A percentile compares a stretch with the other conserved stretches of the same genome.
Evolutionary conservation across 1,284 basidiomycete species (phyloP).

Genomic region (Ceratobasidium sp.): DNA sequence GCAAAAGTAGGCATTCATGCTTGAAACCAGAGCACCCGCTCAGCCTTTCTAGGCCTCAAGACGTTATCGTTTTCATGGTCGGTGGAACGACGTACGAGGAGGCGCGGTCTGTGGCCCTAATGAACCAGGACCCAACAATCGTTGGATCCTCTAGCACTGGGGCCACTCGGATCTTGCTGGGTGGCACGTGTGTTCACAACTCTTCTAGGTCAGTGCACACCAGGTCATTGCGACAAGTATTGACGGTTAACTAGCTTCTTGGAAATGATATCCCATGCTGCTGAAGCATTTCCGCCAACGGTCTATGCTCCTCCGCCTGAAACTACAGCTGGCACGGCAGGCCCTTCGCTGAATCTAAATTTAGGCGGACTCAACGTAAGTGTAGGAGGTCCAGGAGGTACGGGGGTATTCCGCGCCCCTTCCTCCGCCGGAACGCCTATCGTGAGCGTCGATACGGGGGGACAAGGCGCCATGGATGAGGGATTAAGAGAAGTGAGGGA

Average conservation of each 20-base stretch:
- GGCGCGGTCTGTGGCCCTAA: constrained; percentile 77
- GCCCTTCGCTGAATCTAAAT: constrained; percentile 83
- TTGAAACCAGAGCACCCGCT: not conserved
- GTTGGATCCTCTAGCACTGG: constrained; percentile 49
- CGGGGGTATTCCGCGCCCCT: constrained; percentile 77
- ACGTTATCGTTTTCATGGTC: constrained; percentile 93
- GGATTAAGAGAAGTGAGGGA: constrained; percentile 82
- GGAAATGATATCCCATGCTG: constrained; percentile 71
- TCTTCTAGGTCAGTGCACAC: constrained; percentile 74
- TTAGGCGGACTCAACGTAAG: constrained; percentile 90
- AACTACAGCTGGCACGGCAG: constrained; percentile 54
- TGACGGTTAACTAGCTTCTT: constrained; percentile 60
- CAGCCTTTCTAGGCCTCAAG: constrained; percentile 73
- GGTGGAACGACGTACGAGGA: constrained; percentile 96
- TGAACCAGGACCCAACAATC: constrained; percentile 76
- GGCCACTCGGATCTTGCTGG: constrained; percentile 75
- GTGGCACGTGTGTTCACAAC: constrained; percentile 92
- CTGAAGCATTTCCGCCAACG: constrained; percentile 64
- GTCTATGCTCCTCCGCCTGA: constrained; percentile 63
- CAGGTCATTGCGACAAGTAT: not conserved
- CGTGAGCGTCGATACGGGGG: constrained; percentile 51
- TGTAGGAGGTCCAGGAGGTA: constrained; percentile 80
- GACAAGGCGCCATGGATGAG: constrained; percentile 64
- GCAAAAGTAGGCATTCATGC: constrained; percentile 60
- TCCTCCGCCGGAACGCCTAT: constrained; percentile 12